phyloP scores from a whole-genome alignment of 768 basidiomycete genomes.

The Xerocomus potaroensis region DNA sequence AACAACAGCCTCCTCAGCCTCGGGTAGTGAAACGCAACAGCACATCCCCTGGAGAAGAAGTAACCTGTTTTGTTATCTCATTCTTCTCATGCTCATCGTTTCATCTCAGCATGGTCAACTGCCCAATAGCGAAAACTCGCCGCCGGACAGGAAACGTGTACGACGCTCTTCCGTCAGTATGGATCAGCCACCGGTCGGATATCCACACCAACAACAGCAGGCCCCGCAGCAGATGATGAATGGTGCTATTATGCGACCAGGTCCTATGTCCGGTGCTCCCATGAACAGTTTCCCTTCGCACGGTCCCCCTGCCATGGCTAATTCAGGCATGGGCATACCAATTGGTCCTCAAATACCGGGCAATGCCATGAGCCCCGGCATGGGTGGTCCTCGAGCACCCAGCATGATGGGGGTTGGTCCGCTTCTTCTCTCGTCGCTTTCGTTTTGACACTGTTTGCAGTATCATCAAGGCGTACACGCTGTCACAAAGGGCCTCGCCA shows the following conservation, averaged over 20 bases:
- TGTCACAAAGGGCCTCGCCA: slow-evolving; percentile 32
- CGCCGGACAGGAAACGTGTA: slow-evolving; percentile 51
- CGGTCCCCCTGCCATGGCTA: slow-evolving; percentile 28
- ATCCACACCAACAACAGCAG: slow-evolving; percentile 31
- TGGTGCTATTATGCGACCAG: slow-evolving; percentile 38
- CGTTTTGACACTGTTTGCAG: slow-evolving; percentile 21
- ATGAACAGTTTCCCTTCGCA: slow-evolving; percentile 34
- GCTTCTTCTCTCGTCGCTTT: neutral
- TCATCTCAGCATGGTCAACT: slow-evolving; percentile 41
- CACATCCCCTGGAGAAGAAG: slow-evolving; percentile 62
- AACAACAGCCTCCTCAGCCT: slow-evolving; percentile 23
- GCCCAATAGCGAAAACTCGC: slow-evolving; percentile 49
- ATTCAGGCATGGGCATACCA: slow-evolving; percentile 30
- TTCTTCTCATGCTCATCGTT: slow-evolving; percentile 1
- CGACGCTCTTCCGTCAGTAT: slow-evolving; percentile 45
- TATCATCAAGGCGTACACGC: slow-evolving; percentile 38
- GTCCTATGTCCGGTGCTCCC: slow-evolving; percentile 29
- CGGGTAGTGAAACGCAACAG: slow-evolving; percentile 49
- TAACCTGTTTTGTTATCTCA: slow-evolving; percentile 22
- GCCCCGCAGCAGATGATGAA: slow-evolving; percentile 37
- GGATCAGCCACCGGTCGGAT: slow-evolving; percentile 40
- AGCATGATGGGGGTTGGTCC: slow-evolving; percentile 31
- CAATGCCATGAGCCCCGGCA: slow-evolving; percentile 33
- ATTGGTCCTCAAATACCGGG: slow-evolving; percentile 33
- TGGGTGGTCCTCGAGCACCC: slow-evolving; percentile 30